phyloP scores from a whole-genome alignment of 1,284 basidiomycete species.

The Cryptococcus sp. region DNA sequence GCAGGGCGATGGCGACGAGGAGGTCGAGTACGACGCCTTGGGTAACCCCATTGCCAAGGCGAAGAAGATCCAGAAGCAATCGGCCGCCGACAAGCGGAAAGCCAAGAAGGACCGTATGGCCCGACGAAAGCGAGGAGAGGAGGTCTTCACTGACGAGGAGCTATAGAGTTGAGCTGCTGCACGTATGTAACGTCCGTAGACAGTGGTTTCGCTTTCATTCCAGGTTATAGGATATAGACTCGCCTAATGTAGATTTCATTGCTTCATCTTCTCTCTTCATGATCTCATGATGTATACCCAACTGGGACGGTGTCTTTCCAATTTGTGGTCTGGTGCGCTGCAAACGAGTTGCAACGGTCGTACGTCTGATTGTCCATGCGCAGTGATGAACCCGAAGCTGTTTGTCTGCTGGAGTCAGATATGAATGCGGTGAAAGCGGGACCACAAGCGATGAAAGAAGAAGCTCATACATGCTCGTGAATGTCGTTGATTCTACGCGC shows the following conservation, averaged over 20 bases:
- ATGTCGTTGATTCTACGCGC: neutral
- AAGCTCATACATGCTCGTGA: neutral
- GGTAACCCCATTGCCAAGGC: constrained; percentile 88
- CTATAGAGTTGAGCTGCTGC: constrained; percentile 21
- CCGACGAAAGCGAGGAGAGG: constrained; percentile 60
- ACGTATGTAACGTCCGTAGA: neutral
- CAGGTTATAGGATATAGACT: no score
- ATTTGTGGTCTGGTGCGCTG: neutral
- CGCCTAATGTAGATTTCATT: neutral
- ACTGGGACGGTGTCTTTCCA: neutral
- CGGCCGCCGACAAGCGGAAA: constrained; percentile 78
- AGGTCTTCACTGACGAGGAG: constrained; percentile 53
- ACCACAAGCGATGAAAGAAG: no score
- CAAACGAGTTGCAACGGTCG: no score
- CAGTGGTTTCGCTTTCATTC: neutral
- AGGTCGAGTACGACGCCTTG: constrained; percentile 88
- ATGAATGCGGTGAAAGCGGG: no score
- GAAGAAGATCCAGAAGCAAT: constrained; percentile 80
- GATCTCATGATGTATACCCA: constrained; percentile 1
- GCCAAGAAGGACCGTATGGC: constrained; percentile 94
- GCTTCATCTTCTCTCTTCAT: constrained; percentile 1
- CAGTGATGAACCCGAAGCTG: no score
- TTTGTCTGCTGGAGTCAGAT: no score
- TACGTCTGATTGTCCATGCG: no score
- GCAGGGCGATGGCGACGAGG: constrained; percentile 82